These are phyloP conservation scores for Sporopachydermia cereana DNA, from an alignment of 1,139 yeast species.

Conservation along the genomic window DNA sequence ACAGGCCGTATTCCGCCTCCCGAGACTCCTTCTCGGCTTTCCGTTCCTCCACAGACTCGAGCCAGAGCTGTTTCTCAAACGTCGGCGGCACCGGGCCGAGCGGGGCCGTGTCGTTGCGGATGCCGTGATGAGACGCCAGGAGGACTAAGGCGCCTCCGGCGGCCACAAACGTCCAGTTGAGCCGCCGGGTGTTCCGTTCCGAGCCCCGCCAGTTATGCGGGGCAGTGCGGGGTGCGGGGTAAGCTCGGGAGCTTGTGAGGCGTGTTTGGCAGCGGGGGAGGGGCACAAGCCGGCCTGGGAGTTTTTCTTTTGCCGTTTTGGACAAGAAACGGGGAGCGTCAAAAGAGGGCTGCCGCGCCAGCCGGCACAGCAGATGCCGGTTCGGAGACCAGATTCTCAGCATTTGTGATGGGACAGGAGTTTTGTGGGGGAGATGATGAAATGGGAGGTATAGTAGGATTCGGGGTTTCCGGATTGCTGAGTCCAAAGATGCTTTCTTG, in stretches of 20 bases:
- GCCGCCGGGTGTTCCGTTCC: no score
- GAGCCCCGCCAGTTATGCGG: not conserved
- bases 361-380: no score
- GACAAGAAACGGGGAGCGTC: no score
- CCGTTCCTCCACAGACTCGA: not conserved
- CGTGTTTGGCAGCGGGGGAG: not conserved
- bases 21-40: not conserved
- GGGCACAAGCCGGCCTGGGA: no score
- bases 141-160: not conserved
- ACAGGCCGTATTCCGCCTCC: not conserved
- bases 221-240: not conserved
- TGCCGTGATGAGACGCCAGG: not conserved
- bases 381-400: no score
- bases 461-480: no score
- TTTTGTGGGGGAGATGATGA: no score
- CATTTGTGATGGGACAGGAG: no score
- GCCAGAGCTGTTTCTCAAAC: constrained; percentile 3
- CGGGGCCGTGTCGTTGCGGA: not conserved
- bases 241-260: not conserved
- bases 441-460: no score
- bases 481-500: no score
- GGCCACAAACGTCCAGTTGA: not conserved
- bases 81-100: not conserved
- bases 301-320: no score
- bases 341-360: no score